phyloP scores from a whole-genome alignment of 139 green algal species.

The Tetraselmis striata region DNA sequence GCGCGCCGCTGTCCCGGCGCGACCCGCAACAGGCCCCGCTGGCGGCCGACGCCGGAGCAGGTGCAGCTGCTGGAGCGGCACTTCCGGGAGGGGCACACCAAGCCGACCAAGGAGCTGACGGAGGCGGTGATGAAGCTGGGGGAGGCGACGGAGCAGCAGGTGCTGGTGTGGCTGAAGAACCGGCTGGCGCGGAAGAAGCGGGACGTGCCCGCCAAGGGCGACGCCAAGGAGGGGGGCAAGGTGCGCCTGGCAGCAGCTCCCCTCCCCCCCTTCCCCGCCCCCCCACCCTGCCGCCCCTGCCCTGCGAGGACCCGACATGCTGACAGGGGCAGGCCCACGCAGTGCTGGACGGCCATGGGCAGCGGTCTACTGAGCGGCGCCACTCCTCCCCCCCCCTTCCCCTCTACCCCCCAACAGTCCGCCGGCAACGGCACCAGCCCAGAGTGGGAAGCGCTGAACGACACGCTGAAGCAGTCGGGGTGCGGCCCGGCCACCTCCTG shows the following conservation, averaged over 20 bases:
- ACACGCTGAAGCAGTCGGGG: background rate
- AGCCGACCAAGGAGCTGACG: slow-evolving; percentile 26
- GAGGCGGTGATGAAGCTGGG: slow-evolving; percentile 18
- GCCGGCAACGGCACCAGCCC: background rate
- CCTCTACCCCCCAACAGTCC: no score
- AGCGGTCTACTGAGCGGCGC: no score
- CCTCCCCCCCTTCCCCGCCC: no score
- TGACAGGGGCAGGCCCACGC: no score
- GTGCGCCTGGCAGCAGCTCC: background rate
- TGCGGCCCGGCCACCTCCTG: no score
- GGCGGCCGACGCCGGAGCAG: slow-evolving; percentile 24
- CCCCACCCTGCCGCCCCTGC: no score
- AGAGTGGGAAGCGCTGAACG: background rate
- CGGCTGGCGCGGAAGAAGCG: slow-evolving; percentile 26
- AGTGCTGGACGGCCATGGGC: no score
- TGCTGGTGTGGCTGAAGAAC: slow-evolving; percentile 35
- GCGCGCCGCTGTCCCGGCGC: no score
- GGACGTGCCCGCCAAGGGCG: background rate
- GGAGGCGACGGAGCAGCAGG: slow-evolving; percentile 26
- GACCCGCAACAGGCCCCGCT: slow-evolving; percentile 25
- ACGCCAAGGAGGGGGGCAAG: slow-evolving; percentile 4
- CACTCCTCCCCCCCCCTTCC: no score
- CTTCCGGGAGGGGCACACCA: slow-evolving; percentile 21
- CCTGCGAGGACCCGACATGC: no score
- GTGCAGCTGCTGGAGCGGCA: slow-evolving; percentile 25